Percentiles rank a stretch among this genome's conserved stretches.
Evolutionary conservation across 192 early-diverging fungal species (phyloP).

Genomic region (Gaertneriomyces semiglobifer): DNA sequence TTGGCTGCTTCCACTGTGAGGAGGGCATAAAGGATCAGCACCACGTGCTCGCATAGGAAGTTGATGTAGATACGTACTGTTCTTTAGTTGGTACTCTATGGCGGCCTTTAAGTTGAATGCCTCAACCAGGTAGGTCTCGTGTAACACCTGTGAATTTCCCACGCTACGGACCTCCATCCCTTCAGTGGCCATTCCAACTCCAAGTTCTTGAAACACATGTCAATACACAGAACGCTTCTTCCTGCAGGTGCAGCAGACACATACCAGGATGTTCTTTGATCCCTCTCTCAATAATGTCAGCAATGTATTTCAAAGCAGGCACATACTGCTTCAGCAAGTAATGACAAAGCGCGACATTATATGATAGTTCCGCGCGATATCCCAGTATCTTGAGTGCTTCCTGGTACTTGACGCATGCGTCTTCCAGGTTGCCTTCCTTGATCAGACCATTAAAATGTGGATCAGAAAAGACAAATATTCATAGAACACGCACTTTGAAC

Average conservation of each 20-base stretch:
- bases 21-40: neutral
- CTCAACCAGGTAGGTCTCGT: conserved; percentile 60
- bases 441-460: neutral
- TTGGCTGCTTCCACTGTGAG: conserved; percentile 53
- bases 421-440: conserved; percentile 58
- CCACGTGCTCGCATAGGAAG: neutral
- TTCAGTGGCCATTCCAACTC: conserved; percentile 64
- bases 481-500: conserved; percentile 42
- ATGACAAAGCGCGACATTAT: conserved; percentile 56
- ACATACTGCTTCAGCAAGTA: conserved; percentile 57
- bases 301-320: conserved; percentile 56
- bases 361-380: conserved; percentile 53
- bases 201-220: conserved; percentile 40
- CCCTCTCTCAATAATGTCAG: conserved; percentile 60
- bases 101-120: conserved; percentile 67
- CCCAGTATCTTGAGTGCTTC: conserved; percentile 53
- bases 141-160: conserved; percentile 57
- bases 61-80: conserved; percentile 36
- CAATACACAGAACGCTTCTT: neutral
- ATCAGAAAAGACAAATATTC: neutral
- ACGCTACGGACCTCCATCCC: conserved; percentile 62
- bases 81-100: conserved; percentile 62
- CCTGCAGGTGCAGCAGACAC: neutral
- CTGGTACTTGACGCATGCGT: conserved; percentile 46
- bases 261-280: conserved; percentile 63